Evolutionary conservation across 202 grass and related monocot genomes (phyloP), one percentile per base, ranked within the genome.

Genomic region (Musa balbisiana): DNA sequence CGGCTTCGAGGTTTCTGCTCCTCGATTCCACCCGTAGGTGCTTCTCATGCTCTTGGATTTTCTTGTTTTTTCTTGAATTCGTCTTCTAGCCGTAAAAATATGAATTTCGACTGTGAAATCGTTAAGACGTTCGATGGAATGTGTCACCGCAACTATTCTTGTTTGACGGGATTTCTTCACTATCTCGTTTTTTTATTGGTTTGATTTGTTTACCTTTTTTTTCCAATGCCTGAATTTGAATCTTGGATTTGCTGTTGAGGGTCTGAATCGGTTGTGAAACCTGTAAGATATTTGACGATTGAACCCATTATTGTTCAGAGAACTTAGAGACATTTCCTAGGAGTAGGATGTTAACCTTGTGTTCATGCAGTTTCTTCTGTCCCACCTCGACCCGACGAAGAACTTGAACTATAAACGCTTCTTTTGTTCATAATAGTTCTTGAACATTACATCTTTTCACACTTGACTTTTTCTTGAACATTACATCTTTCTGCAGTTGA

Each of bases 11-110:
- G 62, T 86, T 87, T 79, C 88, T 97, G 72, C 76, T 91, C 17
- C 93, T 97, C 76, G 93, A 97, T 67, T 78, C 87, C 55, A 87
- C 50, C 75, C 81, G 93, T 97, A 86, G 49, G 88, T 55, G 55
- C 52, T 69, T 51, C 51, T 52, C 52, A 6, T n/a, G 26, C n/a
- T 51, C 5, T 2, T 33, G 49, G 81, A 14, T 19, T 49, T 74
- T 80, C 3, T 26, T 53, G 11, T 27, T 72, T 25, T 16, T 63
- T 73, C 52, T 26, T 17, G 12, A 52, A 14, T 13, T 27, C 53
- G 33, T 11, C 68, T 19, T 59, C 50, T 13, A 13, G 11, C 51
- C 22, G 51, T 73, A 3, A 17, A 33, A 21, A 51, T 60, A 60
- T n/a, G 17, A 22, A 25, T 51, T 70, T 70, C 2, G 9, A 11